Conservation (phyloP, 2,329 filamentous ascomycete species). For the Sclerotinia nivalis region DNA sequence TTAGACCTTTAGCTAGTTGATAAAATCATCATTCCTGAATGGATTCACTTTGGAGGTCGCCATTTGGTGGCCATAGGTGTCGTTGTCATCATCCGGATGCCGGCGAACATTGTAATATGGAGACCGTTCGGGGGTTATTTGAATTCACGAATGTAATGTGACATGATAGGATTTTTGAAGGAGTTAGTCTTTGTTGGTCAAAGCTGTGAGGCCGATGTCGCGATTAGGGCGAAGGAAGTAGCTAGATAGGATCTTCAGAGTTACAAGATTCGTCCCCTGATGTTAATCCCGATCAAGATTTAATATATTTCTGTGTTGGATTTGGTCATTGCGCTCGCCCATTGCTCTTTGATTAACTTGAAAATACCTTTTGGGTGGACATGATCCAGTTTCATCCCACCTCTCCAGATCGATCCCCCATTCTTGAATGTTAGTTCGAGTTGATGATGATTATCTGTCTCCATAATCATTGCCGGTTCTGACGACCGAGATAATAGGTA, state of each 20-base stretch:
- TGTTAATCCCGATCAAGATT: neutral
- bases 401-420: neutral
- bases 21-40: neutral
- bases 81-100: neutral
- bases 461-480: neutral
- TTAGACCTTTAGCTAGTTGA: neutral
- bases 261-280: slow-evolving; percentile 1
- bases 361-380: neutral
- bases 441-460: neutral
- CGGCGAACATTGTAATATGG: neutral
- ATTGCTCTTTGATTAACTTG: neutral
- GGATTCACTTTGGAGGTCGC: neutral
- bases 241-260: slow-evolving; percentile 2
- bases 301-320: neutral
- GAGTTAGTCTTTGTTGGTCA: slow-evolving; percentile 1
- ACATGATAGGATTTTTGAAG: neutral
- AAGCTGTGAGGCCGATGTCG: slow-evolving; percentile 13
- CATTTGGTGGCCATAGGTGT: neutral
- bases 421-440: neutral
- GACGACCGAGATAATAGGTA: neutral
- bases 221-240: neutral
- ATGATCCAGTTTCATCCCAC: neutral
- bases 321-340: neutral
- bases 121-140: neutral
- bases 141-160: neutral